Percentiles rank a stretch among this genome's conserved stretches.
These are phyloP conservation scores for Hordeum pubiflorum DNA, from an alignment of 202 grass and related monocot species.

Conservation along the genomic window DNA sequence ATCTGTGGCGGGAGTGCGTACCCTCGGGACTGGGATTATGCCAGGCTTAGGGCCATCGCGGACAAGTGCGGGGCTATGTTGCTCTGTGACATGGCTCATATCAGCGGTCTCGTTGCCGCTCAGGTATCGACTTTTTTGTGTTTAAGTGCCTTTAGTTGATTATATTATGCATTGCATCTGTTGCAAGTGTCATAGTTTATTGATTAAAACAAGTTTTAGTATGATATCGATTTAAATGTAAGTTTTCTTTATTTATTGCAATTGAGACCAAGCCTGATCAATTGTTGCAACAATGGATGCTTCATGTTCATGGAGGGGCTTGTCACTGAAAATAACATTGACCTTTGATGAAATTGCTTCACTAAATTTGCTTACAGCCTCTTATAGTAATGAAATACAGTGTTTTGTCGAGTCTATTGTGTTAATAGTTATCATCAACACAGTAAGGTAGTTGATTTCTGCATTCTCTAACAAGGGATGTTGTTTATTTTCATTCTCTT, in stretches of 20 bases:
- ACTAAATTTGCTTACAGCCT: background rate
- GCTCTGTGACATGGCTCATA: conserved; percentile 71
- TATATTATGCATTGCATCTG: background rate
- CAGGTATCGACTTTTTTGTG: conserved; percentile 28
- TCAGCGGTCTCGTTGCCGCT: conserved; percentile 65
- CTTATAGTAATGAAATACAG: background rate
- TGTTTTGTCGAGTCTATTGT: background rate
- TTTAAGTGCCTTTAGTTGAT: background rate
- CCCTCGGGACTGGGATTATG: conserved; percentile 67
- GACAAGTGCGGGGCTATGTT: conserved; percentile 56
- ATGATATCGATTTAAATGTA: background rate
- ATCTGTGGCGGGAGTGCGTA: conserved; percentile 65
- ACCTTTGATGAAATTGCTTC: background rate
- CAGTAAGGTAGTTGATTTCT: background rate
- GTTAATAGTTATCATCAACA: background rate
- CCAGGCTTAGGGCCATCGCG: conserved; percentile 40
- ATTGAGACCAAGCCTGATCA: background rate
- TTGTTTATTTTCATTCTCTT: background rate
- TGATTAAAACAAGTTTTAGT: background rate
- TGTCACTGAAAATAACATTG: background rate
- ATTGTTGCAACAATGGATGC: background rate
- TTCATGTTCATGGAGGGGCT: background rate
- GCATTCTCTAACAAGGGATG: background rate
- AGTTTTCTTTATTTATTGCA: background rate
- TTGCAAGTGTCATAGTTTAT: background rate